Evolutionary conservation across 345 rosid species (phyloP).

Genomic region (Arabis alpina): DNA sequence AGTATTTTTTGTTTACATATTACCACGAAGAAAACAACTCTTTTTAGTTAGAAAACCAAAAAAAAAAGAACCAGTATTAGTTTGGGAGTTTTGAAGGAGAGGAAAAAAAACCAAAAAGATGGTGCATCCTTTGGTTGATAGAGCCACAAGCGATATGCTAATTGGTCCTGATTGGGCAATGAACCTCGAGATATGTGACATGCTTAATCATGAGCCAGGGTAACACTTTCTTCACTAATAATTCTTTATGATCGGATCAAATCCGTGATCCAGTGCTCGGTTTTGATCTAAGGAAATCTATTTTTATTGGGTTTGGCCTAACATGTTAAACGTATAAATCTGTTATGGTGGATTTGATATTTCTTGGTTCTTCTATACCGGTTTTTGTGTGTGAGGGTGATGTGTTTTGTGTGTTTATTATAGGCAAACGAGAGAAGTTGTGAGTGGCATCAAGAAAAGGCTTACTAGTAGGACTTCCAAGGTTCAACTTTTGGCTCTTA

Average conservation of each 20-base stretch:
- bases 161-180: conserved; percentile 99
- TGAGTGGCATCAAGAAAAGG: conserved; percentile 92
- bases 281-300: conserved; percentile 4
- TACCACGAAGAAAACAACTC: conserved; percentile 4
- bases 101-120: conserved; percentile 45
- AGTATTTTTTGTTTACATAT: not conserved
- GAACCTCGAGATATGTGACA: conserved; percentile 99
- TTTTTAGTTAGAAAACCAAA: conserved; percentile 13
- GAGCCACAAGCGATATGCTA: conserved; percentile 98
- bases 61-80: not conserved
- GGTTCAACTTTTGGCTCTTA: conserved; percentile 95
- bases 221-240: conserved; percentile 13
- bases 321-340: not conserved
- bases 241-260: not conserved
- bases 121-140: conserved; percentile 97
- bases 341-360: conserved; percentile 11
- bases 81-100: conserved; percentile 17
- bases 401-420: conserved; percentile 11
- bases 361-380: not conserved
- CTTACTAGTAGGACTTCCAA: conserved; percentile 78
- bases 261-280: conserved; percentile 3
- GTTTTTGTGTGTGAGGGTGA: not conserved
- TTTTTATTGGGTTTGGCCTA: conserved; percentile 7
- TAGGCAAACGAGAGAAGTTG: conserved; percentile 96
- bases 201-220: conserved; percentile 94